These are phyloP conservation scores for Annulohypoxylon stygium DNA, from an alignment of 495 filamentous ascomycete genomes.

Conservation along the genomic window DNA sequence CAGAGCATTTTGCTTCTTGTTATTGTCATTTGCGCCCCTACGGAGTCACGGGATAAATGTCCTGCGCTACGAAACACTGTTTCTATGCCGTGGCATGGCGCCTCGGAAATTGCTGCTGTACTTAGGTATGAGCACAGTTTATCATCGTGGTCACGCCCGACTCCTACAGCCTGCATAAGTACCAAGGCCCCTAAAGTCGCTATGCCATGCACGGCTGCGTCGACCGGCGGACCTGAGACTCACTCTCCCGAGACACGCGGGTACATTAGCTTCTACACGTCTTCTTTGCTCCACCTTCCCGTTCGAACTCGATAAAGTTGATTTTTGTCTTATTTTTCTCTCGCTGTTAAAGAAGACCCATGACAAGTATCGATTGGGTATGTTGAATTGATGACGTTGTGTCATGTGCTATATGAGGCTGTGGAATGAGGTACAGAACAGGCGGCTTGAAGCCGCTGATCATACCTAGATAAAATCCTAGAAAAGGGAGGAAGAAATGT, in stretches of 20 bases:
- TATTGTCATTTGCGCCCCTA: slow-evolving; percentile 31
- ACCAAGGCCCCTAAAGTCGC: background rate
- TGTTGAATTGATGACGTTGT: slow-evolving; percentile 40
- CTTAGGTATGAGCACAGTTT: slow-evolving; percentile 17
- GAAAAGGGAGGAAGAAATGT: slow-evolving; percentile 12
- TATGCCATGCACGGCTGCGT: slow-evolving; percentile 34
- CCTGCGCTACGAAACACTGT: slow-evolving; percentile 41
- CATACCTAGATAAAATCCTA: background rate
- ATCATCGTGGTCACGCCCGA: slow-evolving; percentile 17
- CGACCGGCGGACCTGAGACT: slow-evolving; percentile 36
- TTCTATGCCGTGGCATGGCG: slow-evolving; percentile 37
- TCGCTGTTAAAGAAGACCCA: slow-evolving; percentile 9
- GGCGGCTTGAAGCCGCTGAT: slow-evolving; percentile 27
- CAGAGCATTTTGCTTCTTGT: background rate
- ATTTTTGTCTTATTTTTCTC: background rate
- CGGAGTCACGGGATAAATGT: slow-evolving; percentile 39
- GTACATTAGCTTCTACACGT: slow-evolving; percentile 29
- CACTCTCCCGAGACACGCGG: slow-evolving; percentile 45
- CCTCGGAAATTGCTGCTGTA: slow-evolving; percentile 24
- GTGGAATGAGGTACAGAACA: slow-evolving; percentile 41
- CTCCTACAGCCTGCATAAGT: slow-evolving; percentile 28
- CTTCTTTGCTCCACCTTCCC: slow-evolving; percentile 24
- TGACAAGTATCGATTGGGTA: slow-evolving; percentile 26
- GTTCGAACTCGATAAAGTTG: slow-evolving; percentile 19
- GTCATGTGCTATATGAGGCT: slow-evolving; percentile 33